Base-by-base conservation (phyloP, 495 filamentous ascomycete genomes). In the Oleoguttula mirabilis region DNA sequence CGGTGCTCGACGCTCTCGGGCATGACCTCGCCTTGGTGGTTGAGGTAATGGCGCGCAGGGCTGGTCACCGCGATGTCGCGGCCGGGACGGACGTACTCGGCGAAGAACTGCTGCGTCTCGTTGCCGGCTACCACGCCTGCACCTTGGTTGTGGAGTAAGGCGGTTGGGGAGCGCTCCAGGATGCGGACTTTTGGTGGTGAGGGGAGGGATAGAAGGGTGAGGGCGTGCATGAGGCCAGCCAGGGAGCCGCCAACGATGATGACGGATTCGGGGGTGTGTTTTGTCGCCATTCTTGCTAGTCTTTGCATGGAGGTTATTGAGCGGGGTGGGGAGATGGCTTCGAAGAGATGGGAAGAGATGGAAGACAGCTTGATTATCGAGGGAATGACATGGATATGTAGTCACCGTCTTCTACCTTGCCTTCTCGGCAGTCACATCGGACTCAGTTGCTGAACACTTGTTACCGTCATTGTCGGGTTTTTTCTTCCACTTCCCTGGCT, bases 111-210 rank as follows among this genome's bases (percentile, higher is more conserved):
- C 36, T 55, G 49, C 0, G 51, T 48, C 20, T 63, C 51, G n/a
- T 36, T 42, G 19, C 68, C 65, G 6, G 65, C 65, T 0, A 70
- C 66, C 15, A 77, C 68, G 1, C 73, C 72, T 6, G 72, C 72
- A 15, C 72, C 73, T 58, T 75, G 69, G 48, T 71, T 65, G 36
- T 72, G 64, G 1, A 73, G 61, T 8, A 71, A 46, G 0, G 66
- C 52, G 0, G 55, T 59, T 0, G 64, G 57, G 39, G 65, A 67
- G n/a, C 70, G 64, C 52, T 78, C 71, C 10, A 76, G 64, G 31
- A 79, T 74, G 2, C 61, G 65, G 25, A 70, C 66, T 43, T 65
- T 49, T 3, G 47, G 42, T 45, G 46, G 46, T 10, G 19, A 21
- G 7, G 44, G 43, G 47, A 82, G 44, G 2, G 49, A 42, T 16